Base-by-base conservation (phyloP, 768 basidiomycete genomes). In the Harrya chromipes region DNA sequence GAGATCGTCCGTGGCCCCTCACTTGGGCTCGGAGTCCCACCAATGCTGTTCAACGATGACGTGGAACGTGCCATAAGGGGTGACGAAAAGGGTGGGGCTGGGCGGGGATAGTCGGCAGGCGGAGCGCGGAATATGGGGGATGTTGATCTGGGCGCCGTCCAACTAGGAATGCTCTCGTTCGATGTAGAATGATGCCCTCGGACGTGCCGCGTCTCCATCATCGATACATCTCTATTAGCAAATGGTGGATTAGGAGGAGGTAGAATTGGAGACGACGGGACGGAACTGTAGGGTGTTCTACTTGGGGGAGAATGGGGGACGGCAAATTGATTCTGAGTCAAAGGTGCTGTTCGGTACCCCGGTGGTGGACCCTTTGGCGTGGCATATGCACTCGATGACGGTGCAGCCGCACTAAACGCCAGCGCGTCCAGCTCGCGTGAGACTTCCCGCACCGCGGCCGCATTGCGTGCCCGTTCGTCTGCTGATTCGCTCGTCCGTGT, bases 401-500 rank as follows among this genome's bases (percentile, higher is more conserved):
- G 53, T 13, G 52, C 48, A 42, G 62, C 60, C 1, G 73, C 62
- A 47, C 55, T 67, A 53, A 74, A 76, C 49, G 71, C 74, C 16
- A 87, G 66, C 17, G 80, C 72, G 48, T 85, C 82, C 42, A 87
- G 57, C 59, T 87, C 87, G 12, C 79, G 76, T 12, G 77, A 77
- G 1, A 90, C 74, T 62, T 85, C 85, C 16, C 81, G 75, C 5
- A 85, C 85, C 23, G 83, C 85, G 16, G 85, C 87, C 1, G 79
- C 81, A 55, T 84, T 80, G 24, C 79, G 73, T n/a, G 72, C 73
- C 4, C 64, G 69, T 54, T 85, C 83, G 11, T 83, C 78, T 8
- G 76, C 72, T 4, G 47, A 52, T 48, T 61, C 59, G 6, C 52
- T 55, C 12, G 50, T 56, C n/a, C 35, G 43, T 19, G n/a, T 27